Evolutionary conservation across 768 basidiomycete species (phyloP).

Genomic region (Russula sp.): DNA sequence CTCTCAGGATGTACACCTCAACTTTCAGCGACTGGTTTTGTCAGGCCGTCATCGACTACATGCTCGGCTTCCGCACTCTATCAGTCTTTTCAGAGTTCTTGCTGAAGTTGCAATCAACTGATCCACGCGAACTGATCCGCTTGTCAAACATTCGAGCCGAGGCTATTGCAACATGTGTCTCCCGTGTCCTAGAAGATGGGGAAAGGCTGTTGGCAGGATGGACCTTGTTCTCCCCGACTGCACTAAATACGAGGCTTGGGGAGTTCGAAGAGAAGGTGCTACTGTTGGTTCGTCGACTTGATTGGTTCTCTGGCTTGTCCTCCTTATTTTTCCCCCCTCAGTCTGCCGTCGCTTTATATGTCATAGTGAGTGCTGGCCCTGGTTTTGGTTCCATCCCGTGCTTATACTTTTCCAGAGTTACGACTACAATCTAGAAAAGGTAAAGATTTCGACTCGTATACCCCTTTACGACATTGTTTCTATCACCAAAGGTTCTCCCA

Average conservation of each 20-base stretch:
- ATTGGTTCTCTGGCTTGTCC: slow-evolving; percentile 26
- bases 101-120: slow-evolving; percentile 81
- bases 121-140: slow-evolving; percentile 83
- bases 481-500: slow-evolving; percentile 65
- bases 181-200: slow-evolving; percentile 36
- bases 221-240: slow-evolving; percentile 85
- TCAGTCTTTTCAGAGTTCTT: slow-evolving; percentile 94
- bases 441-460: slow-evolving; percentile 83
- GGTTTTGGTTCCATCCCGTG: neutral
- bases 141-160: slow-evolving; percentile 86
- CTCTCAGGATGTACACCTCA: slow-evolving; percentile 70
- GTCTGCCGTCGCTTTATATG: slow-evolving; percentile 56
- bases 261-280: slow-evolving; percentile 94
- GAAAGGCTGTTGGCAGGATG: slow-evolving; percentile 76
- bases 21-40: slow-evolving; percentile 95
- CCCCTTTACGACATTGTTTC: slow-evolving; percentile 74
- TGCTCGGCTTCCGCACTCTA: slow-evolving; percentile 80
- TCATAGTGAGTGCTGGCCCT: slow-evolving; percentile 52
- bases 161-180: slow-evolving; percentile 85
- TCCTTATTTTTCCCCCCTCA: slow-evolving; percentile 17
- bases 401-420: slow-evolving; percentile 56
- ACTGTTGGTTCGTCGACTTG: slow-evolving; percentile 58
- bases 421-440: slow-evolving; percentile 90
- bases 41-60: slow-evolving; percentile 92
- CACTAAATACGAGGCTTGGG: slow-evolving; percentile 63